These are phyloP conservation scores for Ceratocystis lukuohia DNA, from an alignment of 2,329 filamentous ascomycete species.

Conservation along the genomic window DNA sequence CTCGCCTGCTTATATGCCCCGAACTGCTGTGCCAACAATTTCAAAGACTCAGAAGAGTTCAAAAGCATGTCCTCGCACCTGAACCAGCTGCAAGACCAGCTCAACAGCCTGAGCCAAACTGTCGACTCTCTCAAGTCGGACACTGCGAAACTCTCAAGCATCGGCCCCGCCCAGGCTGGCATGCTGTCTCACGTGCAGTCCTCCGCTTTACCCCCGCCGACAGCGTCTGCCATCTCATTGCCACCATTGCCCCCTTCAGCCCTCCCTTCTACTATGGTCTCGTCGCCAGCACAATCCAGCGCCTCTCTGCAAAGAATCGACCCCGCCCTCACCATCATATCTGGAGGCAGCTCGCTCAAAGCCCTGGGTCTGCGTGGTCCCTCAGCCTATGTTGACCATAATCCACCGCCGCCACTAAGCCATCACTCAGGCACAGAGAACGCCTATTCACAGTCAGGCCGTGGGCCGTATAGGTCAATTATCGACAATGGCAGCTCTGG, in stretches of 20 bases:
- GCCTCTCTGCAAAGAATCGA: slow-evolving; percentile 19
- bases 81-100: slow-evolving; percentile 64
- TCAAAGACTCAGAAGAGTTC: slow-evolving; percentile 89
- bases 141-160: slow-evolving; percentile 30
- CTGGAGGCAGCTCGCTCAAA: slow-evolving; percentile 15
- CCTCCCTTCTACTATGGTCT: slow-evolving; percentile 8
- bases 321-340: slow-evolving; percentile 16
- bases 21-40: slow-evolving; percentile 58
- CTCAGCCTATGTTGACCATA: slow-evolving; percentile 10
- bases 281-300: slow-evolving; percentile 16
- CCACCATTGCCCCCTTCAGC: slow-evolving; percentile 10
- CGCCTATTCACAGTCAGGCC: slow-evolving; percentile 16
- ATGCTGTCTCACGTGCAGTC: slow-evolving; percentile 6
- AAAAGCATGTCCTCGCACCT: slow-evolving; percentile 67
- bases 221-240: slow-evolving; percentile 6
- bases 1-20: slow-evolving; percentile 52
- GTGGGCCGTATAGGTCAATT: slow-evolving; percentile 14
- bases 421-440: slow-evolving; percentile 18
- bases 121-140: slow-evolving; percentile 54
- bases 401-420: slow-evolving; percentile 14
- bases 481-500: slow-evolving; percentile 16
- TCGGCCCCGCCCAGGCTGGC: background rate
- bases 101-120: slow-evolving; percentile 60
- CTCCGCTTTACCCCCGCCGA: slow-evolving; percentile 10
- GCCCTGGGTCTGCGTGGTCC: slow-evolving; percentile 11